Evolutionary conservation across 768 basidiomycete species (phyloP).

Genomic region (Steccherinum ochraceum): DNA sequence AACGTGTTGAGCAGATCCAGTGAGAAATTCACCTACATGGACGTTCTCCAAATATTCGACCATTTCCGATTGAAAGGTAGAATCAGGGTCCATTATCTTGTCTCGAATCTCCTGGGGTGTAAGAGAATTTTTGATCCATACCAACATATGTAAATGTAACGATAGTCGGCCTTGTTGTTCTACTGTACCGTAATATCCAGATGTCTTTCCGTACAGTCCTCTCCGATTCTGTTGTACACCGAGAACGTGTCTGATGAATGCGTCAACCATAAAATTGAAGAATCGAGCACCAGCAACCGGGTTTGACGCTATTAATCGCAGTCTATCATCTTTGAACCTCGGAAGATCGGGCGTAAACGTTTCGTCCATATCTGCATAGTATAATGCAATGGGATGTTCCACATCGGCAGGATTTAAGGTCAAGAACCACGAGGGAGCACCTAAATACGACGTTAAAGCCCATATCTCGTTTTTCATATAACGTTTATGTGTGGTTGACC

Average conservation of each 20-base stretch:
- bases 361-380: conserved; percentile 23
- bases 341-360: not conserved
- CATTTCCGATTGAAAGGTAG: not conserved
- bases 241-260: conserved; percentile 20
- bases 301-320: conserved; percentile 15
- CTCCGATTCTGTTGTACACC: not conserved
- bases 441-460: not conserved
- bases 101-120: conserved; percentile 9
- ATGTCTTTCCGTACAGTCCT: conserved; percentile 23
- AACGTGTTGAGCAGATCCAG: no score
- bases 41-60: conserved; percentile 1
- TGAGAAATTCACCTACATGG: conserved; percentile 3
- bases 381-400: conserved; percentile 28
- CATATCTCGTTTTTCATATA: not conserved
- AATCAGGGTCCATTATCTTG: not conserved
- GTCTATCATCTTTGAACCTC: not conserved
- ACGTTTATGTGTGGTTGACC: not conserved
- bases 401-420: conserved; percentile 31
- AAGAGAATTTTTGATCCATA: conserved; percentile 25
- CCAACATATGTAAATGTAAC: conserved; percentile 30
- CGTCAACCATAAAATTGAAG: conserved; percentile 26
- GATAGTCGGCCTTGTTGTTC: conserved; percentile 33
- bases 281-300: conserved; percentile 27
- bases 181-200: conserved; percentile 33
- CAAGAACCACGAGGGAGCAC: conserved; percentile 20